These are phyloP conservation scores for Porphyra umbilicalis DNA, from an alignment of 31 red algal species.

Conservation along the genomic window DNA sequence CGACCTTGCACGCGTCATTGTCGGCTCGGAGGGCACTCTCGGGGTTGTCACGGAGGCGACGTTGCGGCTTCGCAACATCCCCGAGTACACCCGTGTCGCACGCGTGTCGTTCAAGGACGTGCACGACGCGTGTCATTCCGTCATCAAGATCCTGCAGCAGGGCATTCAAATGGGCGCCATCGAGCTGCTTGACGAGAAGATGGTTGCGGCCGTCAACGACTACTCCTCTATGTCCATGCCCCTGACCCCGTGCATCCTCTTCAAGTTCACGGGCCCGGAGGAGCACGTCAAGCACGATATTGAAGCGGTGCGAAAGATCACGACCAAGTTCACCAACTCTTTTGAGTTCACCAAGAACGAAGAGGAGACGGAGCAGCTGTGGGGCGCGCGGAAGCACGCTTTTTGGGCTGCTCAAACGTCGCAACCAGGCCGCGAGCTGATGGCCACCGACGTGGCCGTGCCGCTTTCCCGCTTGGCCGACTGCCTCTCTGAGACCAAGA, in stretches of 20 bases:
- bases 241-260: conserved; percentile 70
- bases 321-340: conserved; percentile 30
- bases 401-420: conserved; percentile 77
- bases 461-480: conserved; percentile 92
- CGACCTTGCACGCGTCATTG: conserved; percentile 88
- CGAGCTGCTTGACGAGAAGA: conserved; percentile 91
- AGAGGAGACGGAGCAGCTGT: conserved; percentile 82
- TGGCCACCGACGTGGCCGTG: conserved; percentile 94
- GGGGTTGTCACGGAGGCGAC: conserved; percentile 92
- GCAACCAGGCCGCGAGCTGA: conserved; percentile 62
- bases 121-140: conserved; percentile 61
- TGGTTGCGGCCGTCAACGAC: conserved; percentile 89
- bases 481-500: conserved; percentile 81
- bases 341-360: conserved; percentile 50
- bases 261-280: conserved; percentile 75
- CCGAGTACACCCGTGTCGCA: conserved; percentile 67
- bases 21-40: conserved; percentile 95
- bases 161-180: conserved; percentile 61
- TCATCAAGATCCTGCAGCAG: conserved; percentile 73
- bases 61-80: conserved; percentile 58
- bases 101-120: conserved; percentile 70
- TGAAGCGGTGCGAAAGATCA: conserved; percentile 61
- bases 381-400: conserved; percentile 83
- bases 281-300: conserved; percentile 63
- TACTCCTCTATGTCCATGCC: conserved; percentile 41